Evolutionary conservation across 176 grass and related monocot species (phyloP).

Genomic region (Bolboschoenus planiculmis): DNA sequence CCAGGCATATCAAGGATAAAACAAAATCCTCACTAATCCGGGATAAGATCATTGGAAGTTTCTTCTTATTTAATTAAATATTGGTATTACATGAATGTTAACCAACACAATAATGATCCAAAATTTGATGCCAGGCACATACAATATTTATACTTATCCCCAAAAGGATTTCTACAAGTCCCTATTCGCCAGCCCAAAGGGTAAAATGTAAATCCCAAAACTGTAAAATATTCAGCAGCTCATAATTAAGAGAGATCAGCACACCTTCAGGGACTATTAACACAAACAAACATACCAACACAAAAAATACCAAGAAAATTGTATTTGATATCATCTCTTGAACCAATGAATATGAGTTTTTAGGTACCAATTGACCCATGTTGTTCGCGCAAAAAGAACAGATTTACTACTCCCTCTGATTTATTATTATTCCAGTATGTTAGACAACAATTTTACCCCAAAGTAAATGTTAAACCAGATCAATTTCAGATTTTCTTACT

Average conservation of each 20-base stretch:
- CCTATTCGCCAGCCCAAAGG: neutral
- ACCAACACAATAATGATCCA: neutral
- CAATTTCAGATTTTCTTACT: neutral
- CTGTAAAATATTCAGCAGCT: neutral
- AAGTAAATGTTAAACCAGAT: constrained; percentile 16
- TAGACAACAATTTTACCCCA: neutral
- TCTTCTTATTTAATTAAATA: neutral
- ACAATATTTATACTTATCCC: neutral
- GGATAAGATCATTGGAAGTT: neutral
- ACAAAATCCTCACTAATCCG: neutral
- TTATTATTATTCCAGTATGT: constrained; percentile 9
- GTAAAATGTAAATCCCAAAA: neutral
- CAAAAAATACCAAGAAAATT: neutral
- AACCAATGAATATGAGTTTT: constrained; percentile 11
- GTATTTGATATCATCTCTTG: neutral
- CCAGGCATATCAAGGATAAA: neutral
- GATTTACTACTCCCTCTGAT: constrained; percentile 24
- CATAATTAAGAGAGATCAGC: neutral
- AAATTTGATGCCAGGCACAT: neutral
- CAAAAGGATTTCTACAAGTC: neutral
- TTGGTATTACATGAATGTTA: neutral
- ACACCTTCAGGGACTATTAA: neutral
- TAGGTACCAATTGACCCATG: constrained; percentile 13
- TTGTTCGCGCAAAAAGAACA: constrained; percentile 16
- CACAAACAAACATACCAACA: neutral